A percentile compares a stretch with the other conserved stretches of the same genome.
phyloP scores from a whole-genome alignment of 345 rosid species.

The Gossypium raimondii region DNA sequence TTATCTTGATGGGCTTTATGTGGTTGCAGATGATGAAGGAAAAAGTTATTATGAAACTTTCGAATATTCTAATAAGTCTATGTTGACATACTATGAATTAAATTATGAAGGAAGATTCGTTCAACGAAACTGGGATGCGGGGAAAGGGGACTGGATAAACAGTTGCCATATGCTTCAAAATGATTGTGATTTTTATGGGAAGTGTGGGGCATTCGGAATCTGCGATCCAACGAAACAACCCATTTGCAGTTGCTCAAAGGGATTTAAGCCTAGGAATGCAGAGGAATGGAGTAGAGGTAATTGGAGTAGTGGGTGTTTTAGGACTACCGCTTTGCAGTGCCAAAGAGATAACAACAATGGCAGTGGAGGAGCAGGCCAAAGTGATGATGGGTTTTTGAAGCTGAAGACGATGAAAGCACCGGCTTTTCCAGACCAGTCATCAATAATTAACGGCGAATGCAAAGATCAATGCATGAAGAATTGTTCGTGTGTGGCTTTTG shows the following conservation, averaged over 20 bases:
- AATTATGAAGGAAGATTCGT: constrained; percentile 28
- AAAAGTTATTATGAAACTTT: constrained; percentile 19
- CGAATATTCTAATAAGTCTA: constrained; percentile 7
- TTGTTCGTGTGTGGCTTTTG: constrained; percentile 49
- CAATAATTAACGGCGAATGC: neutral
- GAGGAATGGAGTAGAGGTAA: too few species aligned
- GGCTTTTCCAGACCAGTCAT: constrained; percentile 23
- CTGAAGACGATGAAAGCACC: constrained; percentile 38
- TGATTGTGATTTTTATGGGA: too few species aligned
- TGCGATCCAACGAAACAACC: too few species aligned
- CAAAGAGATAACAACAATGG: constrained; percentile 20
- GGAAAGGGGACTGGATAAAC: neutral
- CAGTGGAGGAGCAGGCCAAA: constrained; percentile 18
- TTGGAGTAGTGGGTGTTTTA: too few species aligned
- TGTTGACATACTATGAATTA: neutral
- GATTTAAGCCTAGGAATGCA: too few species aligned
- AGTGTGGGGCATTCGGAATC: too few species aligned
- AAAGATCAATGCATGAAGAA: too few species aligned
- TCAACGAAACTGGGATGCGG: constrained; percentile 14
- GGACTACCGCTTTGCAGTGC: constrained; percentile 13
- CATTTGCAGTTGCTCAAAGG: too few species aligned
- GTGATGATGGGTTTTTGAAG: neutral
- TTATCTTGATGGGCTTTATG: neutral
- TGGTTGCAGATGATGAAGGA: constrained; percentile 18
- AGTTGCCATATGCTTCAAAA: fast-evolving